Conservation (phyloP, 805 yeast species). For the Cyberlindnera saturnus region DNA sequence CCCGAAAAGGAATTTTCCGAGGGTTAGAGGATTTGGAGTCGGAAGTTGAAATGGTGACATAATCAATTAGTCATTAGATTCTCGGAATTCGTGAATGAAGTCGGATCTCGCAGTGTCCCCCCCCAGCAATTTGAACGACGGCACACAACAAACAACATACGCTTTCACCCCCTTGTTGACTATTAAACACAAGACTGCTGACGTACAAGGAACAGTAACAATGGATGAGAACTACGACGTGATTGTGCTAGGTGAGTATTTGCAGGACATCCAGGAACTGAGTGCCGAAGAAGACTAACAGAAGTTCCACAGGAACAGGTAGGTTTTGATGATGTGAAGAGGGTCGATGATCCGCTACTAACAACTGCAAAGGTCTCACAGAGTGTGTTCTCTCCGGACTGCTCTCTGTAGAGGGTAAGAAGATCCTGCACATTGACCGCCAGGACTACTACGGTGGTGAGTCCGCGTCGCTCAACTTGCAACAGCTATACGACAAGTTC, state of each 20-base stretch:
- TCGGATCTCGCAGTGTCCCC: neutral
- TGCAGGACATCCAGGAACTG: constrained; percentile 21
- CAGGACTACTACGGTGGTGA: constrained; percentile 95
- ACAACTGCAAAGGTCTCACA: constrained; percentile 63
- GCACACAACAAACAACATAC: neutral
- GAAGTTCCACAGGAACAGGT: neutral
- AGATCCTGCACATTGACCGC: constrained; percentile 91
- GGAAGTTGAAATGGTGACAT: too few relatives aligned
- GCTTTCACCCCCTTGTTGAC: too few relatives aligned
- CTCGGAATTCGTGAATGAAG: neutral
- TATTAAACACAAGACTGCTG: neutral
- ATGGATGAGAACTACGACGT: constrained; percentile 98
- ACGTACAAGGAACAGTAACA: neutral
- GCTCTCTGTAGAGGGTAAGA: constrained; percentile 95
- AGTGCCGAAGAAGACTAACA: constrained; percentile 3
- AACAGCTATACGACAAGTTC: constrained; percentile 74
- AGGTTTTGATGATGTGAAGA: too few relatives aligned
- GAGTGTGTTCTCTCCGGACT: constrained; percentile 94
- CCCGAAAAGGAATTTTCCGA: too few relatives aligned
- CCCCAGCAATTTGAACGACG: neutral
- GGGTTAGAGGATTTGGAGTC: too few relatives aligned
- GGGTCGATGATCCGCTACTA: neutral
- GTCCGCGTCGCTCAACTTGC: constrained; percentile 74
- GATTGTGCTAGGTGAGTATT: constrained; percentile 74
- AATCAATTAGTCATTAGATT: too few relatives aligned